Evolutionary conservation across 306 rosid genomes (phyloP), one percentile per base, ranked within the genome.

Genomic region (Biancaea sappan): DNA sequence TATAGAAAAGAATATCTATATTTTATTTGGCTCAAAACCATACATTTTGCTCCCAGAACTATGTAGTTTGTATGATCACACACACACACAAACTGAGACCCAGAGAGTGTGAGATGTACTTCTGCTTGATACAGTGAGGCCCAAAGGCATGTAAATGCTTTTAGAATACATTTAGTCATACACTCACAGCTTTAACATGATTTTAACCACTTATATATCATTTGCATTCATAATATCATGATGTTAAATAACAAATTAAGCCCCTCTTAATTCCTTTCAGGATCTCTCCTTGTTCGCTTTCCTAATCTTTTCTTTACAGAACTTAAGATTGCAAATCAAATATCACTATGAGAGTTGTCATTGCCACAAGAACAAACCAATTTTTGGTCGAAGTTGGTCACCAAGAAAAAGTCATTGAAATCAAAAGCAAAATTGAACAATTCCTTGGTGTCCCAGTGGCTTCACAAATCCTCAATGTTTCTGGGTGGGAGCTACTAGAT

Each of bases 401-500:
- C 72, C 81, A 86, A 84, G 98, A 90, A 79, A 79, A 82, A 29
- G 88, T 94, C 15, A 29, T 72, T 8, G 91, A 84, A 26, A 86
- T 94, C 83, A 91, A 94, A 70, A 82, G 73, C 65, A 88, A 88
- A 81, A 91, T 91, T 66, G 89, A 90, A 77, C 93, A 94, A 77
- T 63, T 84, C 57, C 58, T 87, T 69, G 88, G 83, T 52, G 76
- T 86, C 60, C 87, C 97, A 14, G 75, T 82, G 53, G 82, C 75
- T 81, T 87, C 89, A 52, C 98, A 91, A 69, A 48, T 80, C 65
- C 96, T 94, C 9, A 71, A 84, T 6, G 88, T 90, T 24, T 83
- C 56, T 26, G 97, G 89, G 25, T 88, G 92, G 90, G 98, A 94
- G 76, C 84, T 94, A 16, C 2, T 91, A n/a, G 97, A 91, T 76